phyloP scores from a whole-genome alignment of 2,329 filamentous ascomycete genomes.

The Fusarium heterosporum region DNA sequence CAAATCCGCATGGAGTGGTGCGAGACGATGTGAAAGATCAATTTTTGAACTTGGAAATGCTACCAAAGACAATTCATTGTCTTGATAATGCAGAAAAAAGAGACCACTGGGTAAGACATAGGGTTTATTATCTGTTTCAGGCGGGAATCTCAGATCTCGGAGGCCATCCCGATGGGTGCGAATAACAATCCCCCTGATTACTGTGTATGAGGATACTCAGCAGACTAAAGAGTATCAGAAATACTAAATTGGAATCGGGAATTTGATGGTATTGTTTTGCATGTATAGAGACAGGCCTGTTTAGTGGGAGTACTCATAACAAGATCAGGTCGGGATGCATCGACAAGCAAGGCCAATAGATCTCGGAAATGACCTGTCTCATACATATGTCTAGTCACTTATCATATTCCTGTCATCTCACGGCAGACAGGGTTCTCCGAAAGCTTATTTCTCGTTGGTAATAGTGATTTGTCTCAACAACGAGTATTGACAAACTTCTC shows the following conservation, averaged over 20 bases:
- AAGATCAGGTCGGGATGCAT: background rate
- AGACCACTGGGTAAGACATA: constrained; percentile 22
- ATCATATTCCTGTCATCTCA: background rate
- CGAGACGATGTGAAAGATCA: too few relatives aligned
- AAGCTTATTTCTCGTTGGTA: background rate
- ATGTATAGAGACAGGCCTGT: background rate
- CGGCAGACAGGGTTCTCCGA: background rate
- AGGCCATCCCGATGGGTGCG: constrained; percentile 12
- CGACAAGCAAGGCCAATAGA: background rate
- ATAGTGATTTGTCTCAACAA: too few relatives aligned
- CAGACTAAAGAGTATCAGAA: background rate
- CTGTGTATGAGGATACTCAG: background rate
- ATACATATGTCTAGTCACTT: background rate
- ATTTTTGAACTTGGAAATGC: too few relatives aligned
- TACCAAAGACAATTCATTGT: background rate
- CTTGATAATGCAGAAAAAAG: background rate
- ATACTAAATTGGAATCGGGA: rapidly evolving
- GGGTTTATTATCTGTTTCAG: constrained; percentile 29
- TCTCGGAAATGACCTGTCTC: background rate
- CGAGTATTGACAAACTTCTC: background rate
- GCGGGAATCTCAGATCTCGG: constrained; percentile 34
- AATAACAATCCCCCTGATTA: constrained; percentile 8
- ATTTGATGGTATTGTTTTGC: rapidly evolving
- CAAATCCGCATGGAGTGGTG: too few relatives aligned
- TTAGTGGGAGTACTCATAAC: background rate